Percentiles rank a stretch among this genome's conserved stretches.
These are phyloP conservation scores for Groenewaldozyma salmanticensis DNA, from an alignment of 805 yeast species.

Conservation along the genomic window DNA sequence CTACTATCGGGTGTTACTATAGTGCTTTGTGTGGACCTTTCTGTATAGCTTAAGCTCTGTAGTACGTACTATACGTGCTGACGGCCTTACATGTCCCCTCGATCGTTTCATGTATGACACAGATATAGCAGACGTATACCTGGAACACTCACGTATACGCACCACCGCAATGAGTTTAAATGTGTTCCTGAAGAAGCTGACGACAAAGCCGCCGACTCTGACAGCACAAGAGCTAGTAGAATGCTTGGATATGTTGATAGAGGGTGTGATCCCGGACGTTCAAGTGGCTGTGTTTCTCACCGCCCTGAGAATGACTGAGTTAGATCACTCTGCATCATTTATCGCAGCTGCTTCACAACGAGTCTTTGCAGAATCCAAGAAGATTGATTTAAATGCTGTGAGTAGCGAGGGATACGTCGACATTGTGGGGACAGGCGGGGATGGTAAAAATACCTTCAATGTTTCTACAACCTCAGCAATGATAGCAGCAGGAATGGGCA, in stretches of 20 bases:
- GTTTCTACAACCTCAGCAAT: constrained; percentile 94
- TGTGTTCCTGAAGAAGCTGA: constrained; percentile 57
- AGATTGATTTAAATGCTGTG: constrained; percentile 14
- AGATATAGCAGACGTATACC: no score
- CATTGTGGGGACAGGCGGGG: constrained; percentile 98
- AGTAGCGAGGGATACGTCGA: constrained; percentile 51
- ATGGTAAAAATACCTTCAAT: constrained; percentile 93
- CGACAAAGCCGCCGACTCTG: constrained; percentile 51
- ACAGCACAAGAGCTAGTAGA: constrained; percentile 53
- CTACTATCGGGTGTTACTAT: no score
- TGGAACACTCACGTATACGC: no score
- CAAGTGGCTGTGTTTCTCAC: constrained; percentile 75
- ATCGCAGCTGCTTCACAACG: constrained; percentile 82
- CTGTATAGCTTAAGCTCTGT: no score
- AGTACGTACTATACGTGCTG: no score
- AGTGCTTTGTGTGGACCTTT: no score
- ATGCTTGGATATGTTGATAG: constrained; percentile 53
- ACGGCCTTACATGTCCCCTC: no score
- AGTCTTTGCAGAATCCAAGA: constrained; percentile 42
- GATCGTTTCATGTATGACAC: no score
- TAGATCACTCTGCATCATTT: constrained; percentile 72
- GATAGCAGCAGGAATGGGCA: constrained; percentile 79
- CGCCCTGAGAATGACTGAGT: constrained; percentile 57
- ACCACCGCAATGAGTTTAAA: constrained; percentile 23
- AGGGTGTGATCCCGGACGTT: constrained; percentile 51